Evolutionary conservation across 805 yeast genomes (phyloP).

Genomic region (Cyberlindnera petersonii): DNA sequence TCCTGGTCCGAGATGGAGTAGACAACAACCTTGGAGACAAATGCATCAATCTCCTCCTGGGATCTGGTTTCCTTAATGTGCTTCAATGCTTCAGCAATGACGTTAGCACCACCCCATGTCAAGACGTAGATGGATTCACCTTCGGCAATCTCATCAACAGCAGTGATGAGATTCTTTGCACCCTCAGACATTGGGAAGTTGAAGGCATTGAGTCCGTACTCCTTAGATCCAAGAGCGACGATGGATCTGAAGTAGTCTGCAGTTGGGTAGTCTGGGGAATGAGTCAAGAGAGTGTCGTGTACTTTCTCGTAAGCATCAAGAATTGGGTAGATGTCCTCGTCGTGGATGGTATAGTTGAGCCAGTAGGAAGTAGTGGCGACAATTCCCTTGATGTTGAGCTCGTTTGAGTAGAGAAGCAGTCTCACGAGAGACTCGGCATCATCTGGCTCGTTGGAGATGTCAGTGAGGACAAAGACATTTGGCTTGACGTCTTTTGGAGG

Average conservation of each 20-base stretch:
- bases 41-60: slow-evolving; percentile 12
- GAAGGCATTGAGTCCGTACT: slow-evolving; percentile 27
- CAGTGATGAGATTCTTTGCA: slow-evolving; percentile 25
- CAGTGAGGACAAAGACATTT: slow-evolving; percentile 29
- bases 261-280: slow-evolving; percentile 28
- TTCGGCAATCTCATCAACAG: slow-evolving; percentile 20
- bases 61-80: slow-evolving; percentile 10
- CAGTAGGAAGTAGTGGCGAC: slow-evolving; percentile 34
- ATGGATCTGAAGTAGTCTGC: slow-evolving; percentile 27
- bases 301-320: slow-evolving; percentile 31
- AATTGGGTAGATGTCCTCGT: slow-evolving; percentile 31
- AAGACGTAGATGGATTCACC: slow-evolving; percentile 24
- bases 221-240: slow-evolving; percentile 25
- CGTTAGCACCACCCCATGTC: slow-evolving; percentile 32
- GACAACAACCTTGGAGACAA: slow-evolving; percentile 22
- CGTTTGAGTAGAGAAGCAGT: slow-evolving; percentile 30
- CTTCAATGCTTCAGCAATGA: slow-evolving; percentile 30
- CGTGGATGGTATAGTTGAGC: slow-evolving; percentile 30
- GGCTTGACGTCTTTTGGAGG: slow-evolving; percentile 31
- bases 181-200: slow-evolving; percentile 23
- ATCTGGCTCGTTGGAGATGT: slow-evolving; percentile 32
- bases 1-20: slow-evolving; percentile 34
- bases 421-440: slow-evolving; percentile 32
- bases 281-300: slow-evolving; percentile 25
- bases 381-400: slow-evolving; percentile 28